These are phyloP conservation scores for Pseudonectria buxi DNA, from an alignment of 2,329 filamentous ascomycete species.

Conservation along the genomic window DNA sequence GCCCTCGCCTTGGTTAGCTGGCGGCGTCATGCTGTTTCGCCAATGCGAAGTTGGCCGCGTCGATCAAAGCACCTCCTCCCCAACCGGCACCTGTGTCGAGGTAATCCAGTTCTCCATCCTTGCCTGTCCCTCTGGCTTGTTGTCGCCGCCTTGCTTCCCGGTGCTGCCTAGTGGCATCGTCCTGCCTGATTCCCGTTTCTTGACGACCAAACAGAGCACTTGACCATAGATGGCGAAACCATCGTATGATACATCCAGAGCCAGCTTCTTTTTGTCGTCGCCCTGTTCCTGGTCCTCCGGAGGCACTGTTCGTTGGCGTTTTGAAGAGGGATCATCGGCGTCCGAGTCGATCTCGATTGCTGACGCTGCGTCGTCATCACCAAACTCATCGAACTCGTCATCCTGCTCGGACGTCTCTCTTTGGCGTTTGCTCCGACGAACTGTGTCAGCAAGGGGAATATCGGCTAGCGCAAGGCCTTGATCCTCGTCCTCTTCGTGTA, in stretches of 20 bases:
- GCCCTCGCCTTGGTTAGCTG: not conserved
- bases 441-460: constrained; percentile 23
- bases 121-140: constrained; percentile 47
- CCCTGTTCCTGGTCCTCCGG: constrained; percentile 26
- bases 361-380: constrained; percentile 30
- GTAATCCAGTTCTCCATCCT: constrained; percentile 81
- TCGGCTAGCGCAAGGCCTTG: constrained; percentile 26
- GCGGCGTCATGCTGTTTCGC: constrained; percentile 4
- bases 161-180: constrained; percentile 27
- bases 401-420: constrained; percentile 20
- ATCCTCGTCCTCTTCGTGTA: constrained; percentile 45
- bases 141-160: constrained; percentile 18
- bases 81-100: constrained; percentile 61
- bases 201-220: constrained; percentile 84
- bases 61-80: constrained; percentile 29
- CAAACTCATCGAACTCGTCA: constrained; percentile 22
- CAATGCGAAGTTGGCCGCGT: constrained; percentile 13
- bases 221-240: constrained; percentile 94
- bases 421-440: constrained; percentile 23
- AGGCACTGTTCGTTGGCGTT: constrained; percentile 34
- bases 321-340: constrained; percentile 36
- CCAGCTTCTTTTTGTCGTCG: constrained; percentile 86
- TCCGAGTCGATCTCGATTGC: constrained; percentile 34
- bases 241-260: constrained; percentile 81
- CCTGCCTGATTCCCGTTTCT: constrained; percentile 58